Base-by-base conservation (phyloP, 371 early-diverging fungal genomes). In the Entomophthora muscae region DNA sequence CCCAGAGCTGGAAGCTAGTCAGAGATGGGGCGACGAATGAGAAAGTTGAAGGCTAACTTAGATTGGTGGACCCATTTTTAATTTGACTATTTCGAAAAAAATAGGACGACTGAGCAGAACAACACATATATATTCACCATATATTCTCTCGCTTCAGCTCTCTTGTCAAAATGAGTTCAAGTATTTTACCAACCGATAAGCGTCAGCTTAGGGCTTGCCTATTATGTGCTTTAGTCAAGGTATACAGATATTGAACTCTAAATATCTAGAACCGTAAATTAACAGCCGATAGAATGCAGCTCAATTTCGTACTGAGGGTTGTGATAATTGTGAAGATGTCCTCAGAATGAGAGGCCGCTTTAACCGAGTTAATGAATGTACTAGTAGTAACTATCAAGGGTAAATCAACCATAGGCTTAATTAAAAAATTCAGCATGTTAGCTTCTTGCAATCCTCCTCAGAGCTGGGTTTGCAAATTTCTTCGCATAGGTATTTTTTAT, bases 241-340 rank as follows among this genome's bases (percentile, higher is more conserved):
- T 82, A 77, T 17, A 29, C 54, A 2, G 21, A 27, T n/a, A 17
- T 17, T 63, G 42, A 52, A 13, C 12, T 23, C 51, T 30, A 32
- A 10, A 58, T 52, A 17, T 17, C n/a, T 33, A 10, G 29, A n/a
- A n/a, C n/a, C n/a, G n/a, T n/a, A n/a, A 55, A 26, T 64, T 57
- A 32, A 28, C 56, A 42, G n/a, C n/a, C 22, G 13, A 1, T 42
- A 83, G 82, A 86, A 85, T 69, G 74, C 78, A 52, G 75, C 79
- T 3, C 88, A 86, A 67, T 96, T 96, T 72, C 72, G 81, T 65
- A 71, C 73, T 51, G 72, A 75, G 61, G 97, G 96, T 32, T 93
- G 97, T 75, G 93, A 92, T 57, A 94, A 96, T 70, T 93, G 95
- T 74, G 93, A 92, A 67, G 82, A 84, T 21, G 73, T 91, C 12